A percentile compares a stretch with the other conserved stretches of the same genome.
These are phyloP conservation scores for Lodderomyces beijingensis DNA, from an alignment of 1,139 yeast species.

Conservation along the genomic window DNA sequence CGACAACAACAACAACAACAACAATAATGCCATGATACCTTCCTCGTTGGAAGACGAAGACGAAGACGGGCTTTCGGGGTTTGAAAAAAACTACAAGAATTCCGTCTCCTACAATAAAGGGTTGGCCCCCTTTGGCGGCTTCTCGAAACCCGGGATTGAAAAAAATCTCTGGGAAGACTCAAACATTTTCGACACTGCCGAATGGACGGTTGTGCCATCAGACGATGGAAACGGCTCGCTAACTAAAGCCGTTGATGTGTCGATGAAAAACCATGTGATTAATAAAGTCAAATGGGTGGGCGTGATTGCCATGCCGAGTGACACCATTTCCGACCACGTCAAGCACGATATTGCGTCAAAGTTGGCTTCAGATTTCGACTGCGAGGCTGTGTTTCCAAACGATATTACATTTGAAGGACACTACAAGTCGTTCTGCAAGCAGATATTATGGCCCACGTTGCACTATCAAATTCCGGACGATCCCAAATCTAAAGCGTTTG, in stretches of 20 bases:
- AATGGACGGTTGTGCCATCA: slow-evolving; percentile 69
- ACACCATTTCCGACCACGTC: slow-evolving; percentile 59
- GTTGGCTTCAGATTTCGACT: slow-evolving; percentile 45
- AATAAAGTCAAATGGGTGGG: slow-evolving; percentile 75
- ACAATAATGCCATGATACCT: slow-evolving; percentile 6
- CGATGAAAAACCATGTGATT: slow-evolving; percentile 45
- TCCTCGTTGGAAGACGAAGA: slow-evolving; percentile 16
- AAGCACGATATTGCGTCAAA: slow-evolving; percentile 44
- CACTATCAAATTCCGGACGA: slow-evolving; percentile 97
- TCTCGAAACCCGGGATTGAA: slow-evolving; percentile 52
- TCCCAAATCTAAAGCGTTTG: slow-evolving; percentile 90
- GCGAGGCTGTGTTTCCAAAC: slow-evolving; percentile 66
- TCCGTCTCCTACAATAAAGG: slow-evolving; percentile 16
- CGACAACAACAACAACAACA: slow-evolving; percentile 1
- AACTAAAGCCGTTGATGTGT: slow-evolving; percentile 74
- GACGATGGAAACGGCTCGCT: slow-evolving; percentile 87
- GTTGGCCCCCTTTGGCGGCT: slow-evolving; percentile 75
- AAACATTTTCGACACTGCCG: slow-evolving; percentile 63
- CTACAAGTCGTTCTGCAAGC: slow-evolving; percentile 85
- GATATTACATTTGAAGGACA: slow-evolving; percentile 86
- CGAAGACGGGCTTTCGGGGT: slow-evolving; percentile 5
- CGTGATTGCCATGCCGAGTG: slow-evolving; percentile 86
- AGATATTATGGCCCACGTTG: slow-evolving; percentile 92
- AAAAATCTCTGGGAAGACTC: slow-evolving; percentile 40
- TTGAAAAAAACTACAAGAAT: slow-evolving; percentile 5